Evolutionary conservation across 73 alveolate genomes (phyloP).

Genomic region (Paramecium biaurelia): DNA sequence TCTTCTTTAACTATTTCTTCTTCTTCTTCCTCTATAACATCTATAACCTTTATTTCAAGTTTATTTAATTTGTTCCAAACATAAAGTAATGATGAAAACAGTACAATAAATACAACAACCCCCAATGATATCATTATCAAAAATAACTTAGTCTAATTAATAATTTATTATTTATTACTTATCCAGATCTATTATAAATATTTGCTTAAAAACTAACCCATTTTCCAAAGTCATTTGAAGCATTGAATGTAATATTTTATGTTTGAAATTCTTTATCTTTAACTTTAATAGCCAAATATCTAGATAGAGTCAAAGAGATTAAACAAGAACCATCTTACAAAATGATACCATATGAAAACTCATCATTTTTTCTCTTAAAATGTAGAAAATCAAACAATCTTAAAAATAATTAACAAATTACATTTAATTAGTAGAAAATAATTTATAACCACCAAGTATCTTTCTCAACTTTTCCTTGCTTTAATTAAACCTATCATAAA

Average conservation of each 20-base stretch:
- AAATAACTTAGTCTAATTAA: neutral
- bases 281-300: neutral
- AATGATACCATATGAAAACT: slow-evolving; percentile 8
- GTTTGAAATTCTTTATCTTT: neutral
- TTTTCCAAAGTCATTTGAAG: slow-evolving; percentile 15
- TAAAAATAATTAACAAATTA: neutral
- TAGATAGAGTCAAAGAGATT: neutral
- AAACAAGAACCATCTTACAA: neutral
- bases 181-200: neutral
- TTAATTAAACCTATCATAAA: neutral
- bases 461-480: neutral
- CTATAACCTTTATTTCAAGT: neutral
- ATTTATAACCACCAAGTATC: neutral
- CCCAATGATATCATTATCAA: neutral
- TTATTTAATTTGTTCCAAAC: neutral
- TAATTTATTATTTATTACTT: neutral
- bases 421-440: neutral
- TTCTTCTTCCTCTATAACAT: neutral
- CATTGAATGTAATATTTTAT: neutral
- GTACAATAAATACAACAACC: neutral
- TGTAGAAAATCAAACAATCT: slow-evolving; percentile 19
- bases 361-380: neutral
- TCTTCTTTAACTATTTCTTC: neutral
- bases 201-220: neutral
- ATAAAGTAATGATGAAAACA: neutral